Conservation (phyloP, 345 rosid species). For the Salix arbutifolia region DNA sequence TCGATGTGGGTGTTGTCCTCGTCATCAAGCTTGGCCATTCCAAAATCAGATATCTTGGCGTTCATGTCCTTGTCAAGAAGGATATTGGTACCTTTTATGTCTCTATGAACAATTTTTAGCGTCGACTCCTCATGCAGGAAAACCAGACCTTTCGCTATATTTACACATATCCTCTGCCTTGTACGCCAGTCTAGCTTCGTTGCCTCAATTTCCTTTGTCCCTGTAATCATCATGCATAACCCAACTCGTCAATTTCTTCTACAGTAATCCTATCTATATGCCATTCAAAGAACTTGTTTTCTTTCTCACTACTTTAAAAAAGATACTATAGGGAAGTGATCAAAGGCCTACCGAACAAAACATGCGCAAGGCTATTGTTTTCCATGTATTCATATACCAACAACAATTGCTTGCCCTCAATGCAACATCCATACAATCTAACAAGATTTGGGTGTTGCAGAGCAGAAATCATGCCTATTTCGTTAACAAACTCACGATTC, state of each 20-base stretch:
- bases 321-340: not conserved
- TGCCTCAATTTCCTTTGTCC: not conserved
- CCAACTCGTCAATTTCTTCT: not conserved
- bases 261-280: not conserved
- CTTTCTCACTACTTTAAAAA: not conserved
- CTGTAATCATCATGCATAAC: not conserved
- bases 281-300: not conserved
- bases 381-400: constrained; percentile 54
- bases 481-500: constrained; percentile 52
- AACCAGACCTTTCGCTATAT: constrained; percentile 31
- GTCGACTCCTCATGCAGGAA: constrained; percentile 35
- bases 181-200: constrained; percentile 30
- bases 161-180: constrained; percentile 26
- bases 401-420: constrained; percentile 51
- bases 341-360: constrained; percentile 34
- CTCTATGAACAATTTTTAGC: constrained; percentile 7
- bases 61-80: too few species aligned
- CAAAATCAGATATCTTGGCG: too few species aligned
- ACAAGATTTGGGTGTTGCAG: constrained; percentile 57
- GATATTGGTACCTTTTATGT: too few species aligned
- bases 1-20: constrained; percentile 17
- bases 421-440: constrained; percentile 26
- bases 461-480: constrained; percentile 63
- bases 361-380: constrained; percentile 51
- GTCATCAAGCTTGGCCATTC: too few species aligned